Base-by-base conservation (phyloP, 129 eudicot genomes). In the Glebionis coronaria region DNA sequence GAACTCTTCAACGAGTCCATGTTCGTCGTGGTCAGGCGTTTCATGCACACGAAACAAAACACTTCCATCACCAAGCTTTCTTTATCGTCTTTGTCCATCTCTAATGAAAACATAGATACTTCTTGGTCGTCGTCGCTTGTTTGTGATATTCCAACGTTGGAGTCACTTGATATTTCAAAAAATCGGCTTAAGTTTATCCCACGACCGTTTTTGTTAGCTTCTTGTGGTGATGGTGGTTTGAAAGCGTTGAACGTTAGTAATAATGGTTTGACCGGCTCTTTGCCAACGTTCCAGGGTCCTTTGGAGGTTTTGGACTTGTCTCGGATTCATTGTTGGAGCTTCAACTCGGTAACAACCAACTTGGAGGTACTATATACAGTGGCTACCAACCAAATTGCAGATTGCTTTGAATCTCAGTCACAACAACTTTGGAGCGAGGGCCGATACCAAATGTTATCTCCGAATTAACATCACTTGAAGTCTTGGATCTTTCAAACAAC, bases 1-100 rank as follows among this genome's bases (percentile, higher is more conserved):
- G 96, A 78, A 59, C n/a, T 42, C 61, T 29, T 44, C 62, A 29
- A 28, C 82, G 12, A 67, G 73, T 73, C 96, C 98, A 11, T 92
- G 98, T 80, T 85, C 83, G n/a, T n/a, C n/a, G 4, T 92, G 98
- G 98, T 10, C 0, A 9, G 95, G 91, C n/a, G 95, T 92, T 50
- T 3, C 19, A 1, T 92, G 98, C 81, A 71, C 18, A 21, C 9
- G 42, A 45, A 47, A 35, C 59, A 63, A n/a, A n/a, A 73, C 56
- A 74, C 87, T 14, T 56, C 76, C 44, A 59, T 92, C 23, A 82
- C 45, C 12, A 13, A 1, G 3, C 78, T 92, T 19, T 65, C 79
- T 6, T 80, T 92, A 13, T 60, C 81, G 2, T 56, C 53, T 12
- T 67, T 83, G 49, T 75, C 70, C 0, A 47, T 86, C 9, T 78